These are phyloP conservation scores for Oenanthe sinensis DNA, from an alignment of 129 eudicot species.

Conservation along the genomic window DNA sequence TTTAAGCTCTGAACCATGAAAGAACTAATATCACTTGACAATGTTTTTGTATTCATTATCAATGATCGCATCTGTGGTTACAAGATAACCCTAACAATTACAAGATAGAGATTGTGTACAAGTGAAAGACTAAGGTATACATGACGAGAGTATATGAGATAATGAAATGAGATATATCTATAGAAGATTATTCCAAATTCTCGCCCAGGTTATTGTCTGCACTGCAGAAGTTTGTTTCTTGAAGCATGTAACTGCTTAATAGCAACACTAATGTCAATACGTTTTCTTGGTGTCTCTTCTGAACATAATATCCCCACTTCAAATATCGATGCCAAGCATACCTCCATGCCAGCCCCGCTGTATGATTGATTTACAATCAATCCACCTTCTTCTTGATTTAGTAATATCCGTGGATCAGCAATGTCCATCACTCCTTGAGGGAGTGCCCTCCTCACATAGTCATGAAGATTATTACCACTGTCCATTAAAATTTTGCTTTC, in stretches of 20 bases:
- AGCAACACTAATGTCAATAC: conserved; percentile 17
- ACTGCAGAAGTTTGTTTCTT: not conserved
- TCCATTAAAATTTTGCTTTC: conserved; percentile 15
- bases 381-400: not conserved
- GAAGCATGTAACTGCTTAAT: conserved; percentile 2
- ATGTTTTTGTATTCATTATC: too few species aligned
- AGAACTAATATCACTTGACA: too few species aligned
- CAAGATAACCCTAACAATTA: too few species aligned
- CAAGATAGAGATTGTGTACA: too few species aligned
- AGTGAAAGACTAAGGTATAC: too few species aligned
- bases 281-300: conserved; percentile 22
- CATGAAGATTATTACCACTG: conserved; percentile 17
- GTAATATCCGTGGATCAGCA: conserved; percentile 7
- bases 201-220: not conserved
- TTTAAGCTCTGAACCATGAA: too few species aligned
- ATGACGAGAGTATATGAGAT: too few species aligned
- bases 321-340: conserved; percentile 14
- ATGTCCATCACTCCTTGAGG: conserved; percentile 15
- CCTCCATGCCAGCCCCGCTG: conserved; percentile 4
- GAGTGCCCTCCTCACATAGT: conserved; percentile 4
- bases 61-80: too few species aligned
- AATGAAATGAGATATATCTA: too few species aligned
- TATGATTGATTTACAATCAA: not conserved
- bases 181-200: too few species aligned
- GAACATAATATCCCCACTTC: conserved; percentile 28